Evolutionary conservation across 2,329 filamentous ascomycete species (phyloP), one percentile per base, ranked within the genome.

Genomic region (Eutypella sp.): DNA sequence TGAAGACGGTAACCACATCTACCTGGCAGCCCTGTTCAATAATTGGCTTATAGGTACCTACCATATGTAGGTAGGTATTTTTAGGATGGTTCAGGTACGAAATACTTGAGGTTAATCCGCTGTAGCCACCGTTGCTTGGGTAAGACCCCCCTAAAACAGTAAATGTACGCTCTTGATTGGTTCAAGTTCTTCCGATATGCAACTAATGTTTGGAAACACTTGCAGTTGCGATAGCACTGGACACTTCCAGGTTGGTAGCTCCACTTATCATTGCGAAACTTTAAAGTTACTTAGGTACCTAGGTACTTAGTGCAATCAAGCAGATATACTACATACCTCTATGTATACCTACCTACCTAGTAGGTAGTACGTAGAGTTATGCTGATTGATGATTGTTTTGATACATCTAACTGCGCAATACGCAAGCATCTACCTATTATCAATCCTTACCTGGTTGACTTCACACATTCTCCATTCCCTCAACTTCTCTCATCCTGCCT

Each of bases 401-500:
- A 24, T 40, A 16, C 42, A 44, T 44, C 42, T 20, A 19, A 38
- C 16, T 11, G 7, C n/a, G n/a, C n/a, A n/a, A n/a, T n/a, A n/a
- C n/a, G n/a, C n/a, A n/a, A n/a, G n/a, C n/a, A n/a, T n/a, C n/a
- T n/a, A n/a, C n/a, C n/a, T n/a, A n/a, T n/a, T n/a, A n/a, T n/a
- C n/a, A n/a, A n/a, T n/a, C n/a, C n/a, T n/a, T n/a, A n/a, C n/a
- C n/a, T n/a, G 34, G 11, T 22, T 37, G 13, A 29, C 25, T 29
- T 29, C 25, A 29, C 13, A 29, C 25, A 29, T 13, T 7, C 13
- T n/a, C 5, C 29, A 33, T 33, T 33, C 11, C 16, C 29, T 5
- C 29, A 33, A 33, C 29, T 15, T 6, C 29, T 15, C 29, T 15
- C 29, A 33, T 33, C 29, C 29, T 33, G 5, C 16, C 23, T 39